Percentiles rank a stretch among this genome's conserved stretches.
phyloP scores from a whole-genome alignment of 1,284 basidiomycete species.

The Hemileia vastatrix region DNA sequence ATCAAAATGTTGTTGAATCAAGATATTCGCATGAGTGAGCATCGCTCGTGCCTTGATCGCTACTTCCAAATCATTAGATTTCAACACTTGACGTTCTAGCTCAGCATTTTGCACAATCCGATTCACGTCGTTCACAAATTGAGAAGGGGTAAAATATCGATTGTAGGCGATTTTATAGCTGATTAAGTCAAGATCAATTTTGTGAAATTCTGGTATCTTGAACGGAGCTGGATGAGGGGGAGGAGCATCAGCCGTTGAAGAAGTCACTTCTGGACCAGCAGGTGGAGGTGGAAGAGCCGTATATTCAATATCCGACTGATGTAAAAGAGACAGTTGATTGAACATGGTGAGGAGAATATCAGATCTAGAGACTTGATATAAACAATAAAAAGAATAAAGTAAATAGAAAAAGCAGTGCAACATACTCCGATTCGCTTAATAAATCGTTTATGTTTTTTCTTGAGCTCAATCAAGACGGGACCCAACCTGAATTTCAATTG shows the following conservation, averaged over 20 bases:
- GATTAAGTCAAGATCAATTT: slow-evolving; percentile 86
- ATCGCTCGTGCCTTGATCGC: slow-evolving; percentile 69
- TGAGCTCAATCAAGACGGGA: slow-evolving; percentile 75
- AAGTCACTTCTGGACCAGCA: too few species aligned
- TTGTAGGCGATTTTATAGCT: slow-evolving; percentile 74
- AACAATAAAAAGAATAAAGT: too few species aligned
- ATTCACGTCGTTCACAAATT: slow-evolving; percentile 76
- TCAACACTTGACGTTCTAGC: slow-evolving; percentile 45
- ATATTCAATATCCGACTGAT: too few species aligned
- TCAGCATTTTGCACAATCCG: slow-evolving; percentile 84
- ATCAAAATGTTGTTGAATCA: slow-evolving; percentile 77
- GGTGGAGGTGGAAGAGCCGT: too few species aligned
- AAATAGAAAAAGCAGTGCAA: slow-evolving; percentile 27
- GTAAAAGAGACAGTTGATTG: too few species aligned
- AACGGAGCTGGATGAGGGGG: too few species aligned
- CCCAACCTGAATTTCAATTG: slow-evolving; percentile 77
- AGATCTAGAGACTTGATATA: too few species aligned
- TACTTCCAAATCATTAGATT: slow-evolving; percentile 26
- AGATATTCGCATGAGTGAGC: slow-evolving; percentile 73
- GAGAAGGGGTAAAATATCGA: slow-evolving; percentile 73
- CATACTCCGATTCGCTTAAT: slow-evolving; percentile 68
- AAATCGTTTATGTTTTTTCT: slow-evolving; percentile 86
- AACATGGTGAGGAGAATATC: too few species aligned
- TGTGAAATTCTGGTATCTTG: slow-evolving; percentile 51
- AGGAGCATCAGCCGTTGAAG: too few species aligned